Percentiles rank a stretch among this genome's conserved stretches.
Evolutionary conservation across 1,139 yeast species (phyloP).

Genomic region (Hyphopichia burtonii): DNA sequence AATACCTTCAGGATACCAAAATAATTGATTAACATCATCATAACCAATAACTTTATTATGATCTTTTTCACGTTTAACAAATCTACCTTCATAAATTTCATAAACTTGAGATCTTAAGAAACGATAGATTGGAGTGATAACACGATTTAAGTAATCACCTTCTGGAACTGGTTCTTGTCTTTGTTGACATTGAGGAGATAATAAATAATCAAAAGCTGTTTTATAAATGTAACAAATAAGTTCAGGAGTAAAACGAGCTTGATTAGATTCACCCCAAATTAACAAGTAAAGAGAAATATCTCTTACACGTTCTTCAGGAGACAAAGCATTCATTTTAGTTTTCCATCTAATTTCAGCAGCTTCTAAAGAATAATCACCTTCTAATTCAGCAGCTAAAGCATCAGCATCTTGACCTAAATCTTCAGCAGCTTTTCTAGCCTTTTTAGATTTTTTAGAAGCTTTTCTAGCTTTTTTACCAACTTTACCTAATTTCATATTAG

Average conservation of each 20-base stretch:
- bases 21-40: conserved; percentile 97
- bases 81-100: conserved; percentile 91
- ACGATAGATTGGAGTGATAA: conserved; percentile 88
- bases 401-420: conserved; percentile 48
- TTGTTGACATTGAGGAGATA: conserved; percentile 89
- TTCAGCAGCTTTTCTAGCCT: conserved; percentile 59
- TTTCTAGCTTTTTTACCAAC: conserved; percentile 53
- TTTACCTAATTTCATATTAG: conserved; percentile 73
- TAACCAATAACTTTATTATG: conserved; percentile 94
- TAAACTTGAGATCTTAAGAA: conserved; percentile 93
- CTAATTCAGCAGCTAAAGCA: conserved; percentile 71
- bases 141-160: conserved; percentile 91
- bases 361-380: conserved; percentile 73
- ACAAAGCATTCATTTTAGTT: conserved; percentile 47
- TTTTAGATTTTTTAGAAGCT: conserved; percentile 58
- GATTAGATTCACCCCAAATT: conserved; percentile 99
- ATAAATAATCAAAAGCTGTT: conserved; percentile 84
- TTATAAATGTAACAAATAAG: conserved; percentile 89
- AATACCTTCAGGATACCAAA: conserved; percentile 99
- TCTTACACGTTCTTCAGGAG: conserved; percentile 75
- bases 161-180: conserved; percentile 89
- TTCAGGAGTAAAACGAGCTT: conserved; percentile 93
- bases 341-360: conserved; percentile 54
- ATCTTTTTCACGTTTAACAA: conserved; percentile 95
- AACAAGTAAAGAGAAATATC: conserved; percentile 87